Base-by-base conservation (phyloP, 306 rosid species). In the Rosa chinensis region DNA sequence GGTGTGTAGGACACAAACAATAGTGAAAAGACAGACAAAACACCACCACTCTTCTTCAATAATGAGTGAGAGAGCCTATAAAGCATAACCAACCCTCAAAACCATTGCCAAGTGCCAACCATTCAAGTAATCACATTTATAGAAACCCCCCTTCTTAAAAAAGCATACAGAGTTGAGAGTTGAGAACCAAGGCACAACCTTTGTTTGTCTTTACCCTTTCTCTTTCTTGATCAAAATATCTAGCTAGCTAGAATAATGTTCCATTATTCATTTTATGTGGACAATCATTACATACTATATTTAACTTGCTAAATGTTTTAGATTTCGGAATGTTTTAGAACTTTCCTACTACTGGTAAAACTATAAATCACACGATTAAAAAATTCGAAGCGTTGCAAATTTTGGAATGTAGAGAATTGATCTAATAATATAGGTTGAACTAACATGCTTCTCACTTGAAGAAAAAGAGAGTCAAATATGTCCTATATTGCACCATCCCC, bases 31-130 rank as follows among this genome's bases (percentile, higher is more conserved):
- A 75, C 71, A 74, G 32, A 75, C 77, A 8, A 77, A 40, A 69
- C 25, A 74, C 75, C 44, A 58, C 73, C 79, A 74, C 63, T 81
- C 20, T 28, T 71, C 13, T 28, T 44, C 67, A 66, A 78, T 45
- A 20, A 5, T 42, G 50, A 18, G 18, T 10, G 35, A 39, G 62
- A 72, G 20, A 23, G 18, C n/a, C 45, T 66, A 78, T 59, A 39
- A 59, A 74, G 40, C 8, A 20, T 58, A 18, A 10, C 47, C 8
- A 14, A 14, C n/a, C 42, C 44, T 74, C 68, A 75, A 61, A 66
- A 66, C 43, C 66, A 73, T 89, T 90, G 80, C 86, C 84, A 45
- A 73, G 86, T 90, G 79, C 86, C 84, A 45, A 66, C 85, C 82
- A 79, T 84, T 78, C 72, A 86, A 86, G 85, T 76, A 77, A 80